Base-by-base conservation (phyloP, 2,329 filamentous ascomycete species). In the Hymenoscyphus infarciens region DNA sequence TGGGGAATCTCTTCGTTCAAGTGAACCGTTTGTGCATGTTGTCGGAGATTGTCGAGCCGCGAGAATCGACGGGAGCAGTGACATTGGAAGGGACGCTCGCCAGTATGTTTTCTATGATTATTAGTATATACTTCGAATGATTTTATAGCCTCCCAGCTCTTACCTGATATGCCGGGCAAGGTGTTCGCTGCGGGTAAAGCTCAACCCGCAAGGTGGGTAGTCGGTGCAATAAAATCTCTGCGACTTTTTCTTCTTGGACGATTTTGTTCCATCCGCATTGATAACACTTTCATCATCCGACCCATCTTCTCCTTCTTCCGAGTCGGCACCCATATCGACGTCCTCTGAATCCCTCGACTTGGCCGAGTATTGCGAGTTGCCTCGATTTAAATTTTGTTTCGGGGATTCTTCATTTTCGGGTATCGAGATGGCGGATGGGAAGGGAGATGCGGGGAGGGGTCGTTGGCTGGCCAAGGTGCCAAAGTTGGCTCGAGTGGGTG, bases 1-100 rank as follows among this genome's bases (percentile, higher is more conserved):
- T 88, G 87, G 3, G 95, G 95, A 38, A 99, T 99, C 62, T 97
- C 92, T 75, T 98, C 95, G 75, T 98, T 97, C 63, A 96, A 90
- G 75, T 99, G 95, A 0, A 99, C 95, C 0, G 95, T 98, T 76
- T 97, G 93, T 54, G 95, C 95, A 81, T 99, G 95, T 74, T 99
- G 95, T 63, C 95, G 87, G 59, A 99, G 80, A 73, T 99, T 99
- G 76, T 99, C 94, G 55, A 98, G 83, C 57, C 94, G 86, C 10
- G 95, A 98, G 75, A 99, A 99, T 61, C 92, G 86, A 58, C 95
- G 86, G 2, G 89, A 91, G 76, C 95, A 99, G 76, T 98, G 95
- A 70, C 95, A 99, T 76, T 96, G 90, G 72, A 98, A 99, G 0
- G 95, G 95, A 31, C 95, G 87, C 79, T 99, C 95, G 60, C 95